Evolutionary conservation across 1,139 yeast genomes (phyloP).

Genomic region (Zygotorulaspora mrakii): DNA sequence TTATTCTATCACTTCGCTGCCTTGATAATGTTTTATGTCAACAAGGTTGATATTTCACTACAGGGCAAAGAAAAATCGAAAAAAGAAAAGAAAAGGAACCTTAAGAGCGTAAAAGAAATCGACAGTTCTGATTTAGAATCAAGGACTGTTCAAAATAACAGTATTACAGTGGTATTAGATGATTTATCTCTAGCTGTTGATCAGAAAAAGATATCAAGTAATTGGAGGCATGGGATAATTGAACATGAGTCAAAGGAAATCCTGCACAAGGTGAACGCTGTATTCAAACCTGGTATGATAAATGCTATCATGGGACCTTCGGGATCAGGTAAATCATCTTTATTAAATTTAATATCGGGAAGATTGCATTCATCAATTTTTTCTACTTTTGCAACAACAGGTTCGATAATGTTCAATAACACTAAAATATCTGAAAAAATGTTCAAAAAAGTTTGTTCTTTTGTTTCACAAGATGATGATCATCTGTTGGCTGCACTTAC

Average conservation of each 20-base stretch:
- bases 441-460: slow-evolving; percentile 55
- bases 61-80: slow-evolving; percentile 27
- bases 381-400: slow-evolving; percentile 40
- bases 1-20: slow-evolving; percentile 53
- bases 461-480: slow-evolving; percentile 78
- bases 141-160: slow-evolving; percentile 2
- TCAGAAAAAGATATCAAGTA: slow-evolving; percentile 12
- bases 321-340: slow-evolving; percentile 80
- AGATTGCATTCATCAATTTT: slow-evolving; percentile 49
- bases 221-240: slow-evolving; percentile 16
- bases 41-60: slow-evolving; percentile 48
- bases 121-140: slow-evolving; percentile 17
- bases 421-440: slow-evolving; percentile 43
- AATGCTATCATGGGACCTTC: slow-evolving; percentile 90
- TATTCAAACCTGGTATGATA: slow-evolving; percentile 58
- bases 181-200: slow-evolving; percentile 23
- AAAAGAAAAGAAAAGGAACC: slow-evolving; percentile 10
- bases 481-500: slow-evolving; percentile 67
- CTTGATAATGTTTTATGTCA: slow-evolving; percentile 43
- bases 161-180: slow-evolving; percentile 20
- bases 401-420: slow-evolving; percentile 45
- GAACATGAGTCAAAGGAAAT: slow-evolving; percentile 37
- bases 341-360: slow-evolving; percentile 63
- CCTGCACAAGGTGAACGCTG: slow-evolving; percentile 51
- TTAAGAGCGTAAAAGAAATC: slow-evolving; percentile 7